phyloP scores from a whole-genome alignment of 305 asterid species.

The Fraxinus greggii region DNA sequence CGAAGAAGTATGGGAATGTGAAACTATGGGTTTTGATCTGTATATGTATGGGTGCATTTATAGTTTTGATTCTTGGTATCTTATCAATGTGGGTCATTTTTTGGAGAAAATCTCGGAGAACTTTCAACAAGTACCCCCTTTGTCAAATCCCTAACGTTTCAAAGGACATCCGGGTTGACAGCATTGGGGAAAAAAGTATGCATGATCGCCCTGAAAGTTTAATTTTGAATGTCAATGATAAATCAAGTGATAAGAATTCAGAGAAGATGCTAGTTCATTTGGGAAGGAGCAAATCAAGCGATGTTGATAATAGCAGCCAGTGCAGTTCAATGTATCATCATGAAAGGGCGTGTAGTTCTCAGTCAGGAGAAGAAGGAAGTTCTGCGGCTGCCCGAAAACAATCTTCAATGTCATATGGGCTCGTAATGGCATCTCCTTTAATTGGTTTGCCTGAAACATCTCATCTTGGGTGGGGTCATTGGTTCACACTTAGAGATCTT shows the following conservation, averaged over 20 bases:
- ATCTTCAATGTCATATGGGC: constrained; percentile 50
- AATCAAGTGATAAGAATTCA: constrained; percentile 53
- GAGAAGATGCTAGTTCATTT: constrained; percentile 71
- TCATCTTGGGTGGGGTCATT: constrained; percentile 98
- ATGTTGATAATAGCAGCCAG: neutral
- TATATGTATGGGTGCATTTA: constrained; percentile 69
- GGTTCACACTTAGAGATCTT: constrained; percentile 95
- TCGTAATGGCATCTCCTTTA: constrained; percentile 72
- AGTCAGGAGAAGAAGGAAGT: constrained; percentile 15
- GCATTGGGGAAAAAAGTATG: constrained; percentile 45
- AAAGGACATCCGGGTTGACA: constrained; percentile 76
- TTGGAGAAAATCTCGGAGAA: constrained; percentile 67
- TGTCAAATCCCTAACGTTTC: constrained; percentile 72
- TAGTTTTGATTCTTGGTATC: constrained; percentile 67
- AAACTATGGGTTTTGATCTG: constrained; percentile 88
- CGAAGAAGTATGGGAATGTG: constrained; percentile 65
- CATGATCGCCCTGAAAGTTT: constrained; percentile 51
- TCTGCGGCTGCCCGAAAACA: constrained; percentile 57
- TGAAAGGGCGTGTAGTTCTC: neutral
- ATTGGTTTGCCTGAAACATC: constrained; percentile 84
- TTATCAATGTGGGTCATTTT: constrained; percentile 70
- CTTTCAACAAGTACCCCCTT: constrained; percentile 43
- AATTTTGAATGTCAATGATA: constrained; percentile 49
- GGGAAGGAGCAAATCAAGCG: constrained; percentile 44
- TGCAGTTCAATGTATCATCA: neutral